Evolutionary conservation across 805 yeast genomes (phyloP).

Genomic region (Millerago galiae): DNA sequence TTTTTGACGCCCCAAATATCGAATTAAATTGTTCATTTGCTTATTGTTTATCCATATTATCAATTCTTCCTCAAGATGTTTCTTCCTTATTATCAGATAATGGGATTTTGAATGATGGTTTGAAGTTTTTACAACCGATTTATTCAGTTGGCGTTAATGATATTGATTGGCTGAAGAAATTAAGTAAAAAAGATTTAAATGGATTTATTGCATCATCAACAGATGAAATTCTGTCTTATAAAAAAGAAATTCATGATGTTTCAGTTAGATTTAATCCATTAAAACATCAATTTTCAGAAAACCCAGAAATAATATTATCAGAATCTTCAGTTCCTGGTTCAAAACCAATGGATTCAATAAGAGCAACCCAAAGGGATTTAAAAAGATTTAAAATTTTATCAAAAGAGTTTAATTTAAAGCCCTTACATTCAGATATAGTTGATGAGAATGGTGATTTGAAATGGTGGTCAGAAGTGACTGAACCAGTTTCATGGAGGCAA

Average conservation of each 20-base stretch:
- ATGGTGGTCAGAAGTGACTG: conserved; percentile 42
- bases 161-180: conserved; percentile 29
- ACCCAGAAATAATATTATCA: conserved; percentile 11
- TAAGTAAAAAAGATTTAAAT: conserved; percentile 4
- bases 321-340: not conserved
- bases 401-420: conserved; percentile 14
- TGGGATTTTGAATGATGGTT: conserved; percentile 14
- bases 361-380: conserved; percentile 33
- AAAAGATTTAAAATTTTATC: conserved; percentile 27
- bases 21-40: conserved; percentile 42
- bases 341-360: conserved; percentile 1
- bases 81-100: conserved; percentile 27
- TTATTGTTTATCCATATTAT: conserved; percentile 53
- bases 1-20: conserved; percentile 33
- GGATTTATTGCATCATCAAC: conserved; percentile 58
- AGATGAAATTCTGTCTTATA: conserved; percentile 58
- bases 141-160: conserved; percentile 62
- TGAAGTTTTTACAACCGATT: conserved; percentile 40
- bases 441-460: conserved; percentile 18
- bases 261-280: conserved; percentile 23
- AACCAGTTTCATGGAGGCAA: conserved; percentile 49
- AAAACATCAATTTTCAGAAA: not conserved
- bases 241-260: conserved; percentile 44
- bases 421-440: not conserved
- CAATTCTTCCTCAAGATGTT: conserved; percentile 56